Evolutionary conservation across 208 protist genomes (phyloP), one percentile per base, ranked within the genome.

Genomic region (Acanthamoeba divionensis): DNA sequence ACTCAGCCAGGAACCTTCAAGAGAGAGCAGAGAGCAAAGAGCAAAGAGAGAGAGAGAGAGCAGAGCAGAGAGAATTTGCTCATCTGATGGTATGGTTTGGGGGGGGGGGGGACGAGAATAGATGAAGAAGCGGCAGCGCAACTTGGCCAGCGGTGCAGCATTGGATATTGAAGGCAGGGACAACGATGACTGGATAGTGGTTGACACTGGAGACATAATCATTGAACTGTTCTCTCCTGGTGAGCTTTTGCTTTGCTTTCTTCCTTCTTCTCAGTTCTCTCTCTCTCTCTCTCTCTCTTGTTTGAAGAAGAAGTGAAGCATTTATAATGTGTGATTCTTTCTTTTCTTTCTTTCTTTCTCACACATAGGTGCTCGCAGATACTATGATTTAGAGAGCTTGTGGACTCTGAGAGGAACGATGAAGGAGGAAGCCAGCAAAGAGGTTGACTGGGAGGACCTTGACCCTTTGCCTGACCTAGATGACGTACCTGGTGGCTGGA

Each of bases 131-230:
- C 6, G 79, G 31, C 50, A 87, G 38, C 10, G 21, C 13, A 9
- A 50, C 29, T 24, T 26, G 41, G 31, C 65, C 26, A 44, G 33
- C 15, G 69, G 33, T 26, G 57, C 69, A 13, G 55, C 41, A 10
- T 24, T 69, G 15, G 50, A 63, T 2, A 24, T 48, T 60, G 33
- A 69, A 24, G 41, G 79, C 21, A n/a, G n/a, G 18, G 52, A 44
- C 3, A 87, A 87, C 54, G 57, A 87, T 24, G 79, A 87, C 36
- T 87, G 79, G 79, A 69, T 87, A 24, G 29, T 87, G 7, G 57
- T 87, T 15, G 79, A 87, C 55, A 36, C 36, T 12, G 54, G 55
- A 2, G 55, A 87, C 41, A 67, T 87, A 7, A 10, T 87, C 3
- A 15, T 87, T 3, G 38, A 87, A 3, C 57, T 87, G 26, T 87